Evolutionary conservation across 1,139 yeast species (phyloP), one percentile per base, ranked within the genome.

Genomic region (Schwanniomyces etchellsii): DNA sequence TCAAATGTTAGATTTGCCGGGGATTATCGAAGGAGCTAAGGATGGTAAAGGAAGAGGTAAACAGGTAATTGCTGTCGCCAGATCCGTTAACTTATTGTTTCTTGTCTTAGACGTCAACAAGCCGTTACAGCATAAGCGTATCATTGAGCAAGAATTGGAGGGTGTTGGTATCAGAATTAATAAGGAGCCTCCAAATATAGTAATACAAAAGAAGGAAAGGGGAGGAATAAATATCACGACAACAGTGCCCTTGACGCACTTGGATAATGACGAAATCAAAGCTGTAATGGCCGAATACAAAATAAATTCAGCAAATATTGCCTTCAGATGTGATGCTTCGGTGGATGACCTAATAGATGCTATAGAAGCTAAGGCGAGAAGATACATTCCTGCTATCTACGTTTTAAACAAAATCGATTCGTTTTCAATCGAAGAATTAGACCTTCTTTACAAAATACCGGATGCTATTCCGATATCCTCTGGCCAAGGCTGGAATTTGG

Each of bases 31-130:
- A 60, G 98, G 98, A 58, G 99, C 98, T 35, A 89, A 89, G 48
- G 97, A 91, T 51, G 98, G 98, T 62, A 84, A 89, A 58, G 98
- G 99, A 67, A 79, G 99, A 68, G 99, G 99, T 74, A 84, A 81
- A 48, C 98, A 91, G 63, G 98, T 91, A 37, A 91, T 91, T 62
- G 98, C 98, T 1, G 97, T 89, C 35, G 97, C 98, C 5, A 76
- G 98, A 57, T 85, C 96, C 5, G 94, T 96, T 49, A 89, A 91
- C 54, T 65, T 93, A 48, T 74, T 91, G 34, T 91, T 91, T 56
- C 84, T 91, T 52, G 95, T 91, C 4, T 68, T 91, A 52, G 99
- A 91, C 55, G 98, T 91, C 36, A 86, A 88, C 61, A 93, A 91
- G 55, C 98, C 98, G 3, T 70, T 91, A 46, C 89, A 83, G 42